Conservation (phyloP, 768 basidiomycete species). For the Auriscalpium orientale region DNA sequence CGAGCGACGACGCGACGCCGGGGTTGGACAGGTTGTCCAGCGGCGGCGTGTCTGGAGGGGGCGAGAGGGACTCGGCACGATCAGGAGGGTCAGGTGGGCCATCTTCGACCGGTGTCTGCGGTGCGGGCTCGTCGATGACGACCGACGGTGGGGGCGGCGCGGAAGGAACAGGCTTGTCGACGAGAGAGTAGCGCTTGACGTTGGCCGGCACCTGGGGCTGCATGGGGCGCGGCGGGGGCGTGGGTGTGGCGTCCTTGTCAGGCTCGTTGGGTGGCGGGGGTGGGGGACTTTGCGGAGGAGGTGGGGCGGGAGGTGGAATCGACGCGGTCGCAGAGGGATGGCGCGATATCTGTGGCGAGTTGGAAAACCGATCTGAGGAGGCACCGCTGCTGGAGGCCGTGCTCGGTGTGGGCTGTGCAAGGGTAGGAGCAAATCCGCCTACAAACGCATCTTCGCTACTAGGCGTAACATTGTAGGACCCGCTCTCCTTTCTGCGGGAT, state of each 20-base stretch:
- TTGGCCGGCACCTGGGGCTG: slow-evolving; percentile 47
- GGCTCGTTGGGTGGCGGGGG: slow-evolving; percentile 11
- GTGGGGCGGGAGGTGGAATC: neutral
- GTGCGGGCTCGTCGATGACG: slow-evolving; percentile 44
- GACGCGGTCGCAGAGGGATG: neutral
- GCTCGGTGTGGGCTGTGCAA: slow-evolving; percentile 9
- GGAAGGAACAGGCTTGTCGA: slow-evolving; percentile 51
- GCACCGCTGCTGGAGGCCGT: slow-evolving; percentile 9
- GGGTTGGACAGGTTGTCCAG: slow-evolving; percentile 41
- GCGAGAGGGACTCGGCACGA: slow-evolving; percentile 9
- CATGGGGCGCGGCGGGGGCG: slow-evolving; percentile 25
- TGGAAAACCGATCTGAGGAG: slow-evolving; percentile 3
- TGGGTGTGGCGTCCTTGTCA: slow-evolving; percentile 15
- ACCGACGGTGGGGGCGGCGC: slow-evolving; percentile 33
- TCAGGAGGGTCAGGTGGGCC: slow-evolving; percentile 11
- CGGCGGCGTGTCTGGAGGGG: slow-evolving; percentile 29
- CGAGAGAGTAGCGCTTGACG: slow-evolving; percentile 74
- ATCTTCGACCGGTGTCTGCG: slow-evolving; percentile 4
- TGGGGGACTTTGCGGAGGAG: slow-evolving; percentile 8
- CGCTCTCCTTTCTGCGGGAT: slow-evolving; percentile 19
- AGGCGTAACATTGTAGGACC: slow-evolving; percentile 5
- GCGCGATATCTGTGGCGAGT: slow-evolving; percentile 1
- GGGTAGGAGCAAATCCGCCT: slow-evolving; percentile 39
- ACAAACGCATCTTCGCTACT: slow-evolving; percentile 38
- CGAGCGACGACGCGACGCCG: slow-evolving; percentile 67